Evolutionary conservation across 176 grass and related monocot species (phyloP).

Genomic region (Dactylis glomerata): DNA sequence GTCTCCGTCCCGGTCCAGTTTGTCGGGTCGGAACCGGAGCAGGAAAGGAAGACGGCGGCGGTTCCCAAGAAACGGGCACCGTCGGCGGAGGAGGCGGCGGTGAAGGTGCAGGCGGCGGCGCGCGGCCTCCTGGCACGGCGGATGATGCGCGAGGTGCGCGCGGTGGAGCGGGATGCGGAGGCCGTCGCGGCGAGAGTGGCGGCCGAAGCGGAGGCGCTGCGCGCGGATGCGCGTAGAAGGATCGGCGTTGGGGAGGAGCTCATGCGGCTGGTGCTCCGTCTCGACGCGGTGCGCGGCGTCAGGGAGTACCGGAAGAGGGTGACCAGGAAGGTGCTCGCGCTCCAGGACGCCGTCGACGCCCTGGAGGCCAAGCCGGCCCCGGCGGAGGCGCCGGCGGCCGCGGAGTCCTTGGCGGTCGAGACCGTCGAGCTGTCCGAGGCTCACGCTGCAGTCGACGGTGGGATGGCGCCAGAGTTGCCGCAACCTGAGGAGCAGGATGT

Average conservation of each 20-base stretch:
- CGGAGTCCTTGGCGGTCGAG: background rate
- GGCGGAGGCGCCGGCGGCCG: no score
- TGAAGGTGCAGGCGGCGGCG: conserved; percentile 49
- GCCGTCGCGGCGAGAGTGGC: conserved; percentile 30
- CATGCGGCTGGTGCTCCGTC: conserved; percentile 49
- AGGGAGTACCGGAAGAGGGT: conserved; percentile 64
- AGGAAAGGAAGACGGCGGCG: background rate
- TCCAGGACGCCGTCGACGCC: conserved; percentile 70
- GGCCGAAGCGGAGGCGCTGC: conserved; percentile 10
- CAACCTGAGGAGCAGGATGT: rapidly evolving
- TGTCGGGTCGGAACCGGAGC: background rate
- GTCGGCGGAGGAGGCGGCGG: conserved; percentile 18
- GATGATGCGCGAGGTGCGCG: conserved; percentile 17
- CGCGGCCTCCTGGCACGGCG: conserved; percentile 53
- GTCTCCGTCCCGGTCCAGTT: background rate
- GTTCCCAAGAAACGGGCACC: background rate
- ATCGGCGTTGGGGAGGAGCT: conserved; percentile 22
- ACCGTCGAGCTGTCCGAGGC: background rate
- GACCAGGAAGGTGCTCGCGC: conserved; percentile 45
- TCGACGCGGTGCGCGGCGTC: conserved; percentile 61
- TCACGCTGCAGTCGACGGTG: background rate
- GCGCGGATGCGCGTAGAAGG: background rate
- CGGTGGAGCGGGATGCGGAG: conserved; percentile 38
- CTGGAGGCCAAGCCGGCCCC: background rate
- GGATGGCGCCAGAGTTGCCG: background rate